Evolutionary conservation across 163 green algal species (phyloP), one percentile per base, ranked within the genome.

Genomic region (Scenedesmus sp.): DNA sequence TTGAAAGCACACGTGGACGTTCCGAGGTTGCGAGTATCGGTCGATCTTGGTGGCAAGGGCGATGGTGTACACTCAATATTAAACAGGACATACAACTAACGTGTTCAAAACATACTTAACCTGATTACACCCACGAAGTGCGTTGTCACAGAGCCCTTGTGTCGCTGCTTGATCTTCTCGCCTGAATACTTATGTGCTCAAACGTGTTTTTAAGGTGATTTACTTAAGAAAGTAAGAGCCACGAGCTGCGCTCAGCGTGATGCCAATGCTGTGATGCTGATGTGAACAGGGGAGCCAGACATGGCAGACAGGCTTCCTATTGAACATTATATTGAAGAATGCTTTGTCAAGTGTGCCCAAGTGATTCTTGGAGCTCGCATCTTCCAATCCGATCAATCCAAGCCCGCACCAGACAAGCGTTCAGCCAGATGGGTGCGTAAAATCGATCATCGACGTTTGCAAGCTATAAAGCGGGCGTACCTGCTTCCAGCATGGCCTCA

Each of bases 301-400:
- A 94, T 94, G 93, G 67, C 93, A 56, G 91, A 94, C 57, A 66
- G 85, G 10, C 64, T 95, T 46, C 92, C 93, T 13, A 91, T 94
- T 66, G 91, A 94, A 66, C 88, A 95, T 79, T 95, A 95, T 67
- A 70, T 94, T 3, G 91, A 87, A 6, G 92, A 95, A n/a, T 92
- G 88, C 20, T 91, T 92, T 2, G 60, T 91, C 10, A 95, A 95
- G 66, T 93, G 88, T 15, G 88, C 88, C 1, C 88, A 94, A 12
- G 83, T 94, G 1, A 90, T 95, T 60, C 91, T 95, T 10, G 88
- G 88, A 26, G 87, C 91, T 26, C 93, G 93, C 10, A 84, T 95
- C 8, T 88, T 85, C 16, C 26, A 81, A 54, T 15, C 86, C 83
- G 84, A 92, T 60, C 26, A 55, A 62, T 54, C 73, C 2, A 88